Evolutionary conservation across 768 basidiomycete genomes (phyloP), one percentile per base, ranked within the genome.

Genomic region (Neoboletus magnificus): DNA sequence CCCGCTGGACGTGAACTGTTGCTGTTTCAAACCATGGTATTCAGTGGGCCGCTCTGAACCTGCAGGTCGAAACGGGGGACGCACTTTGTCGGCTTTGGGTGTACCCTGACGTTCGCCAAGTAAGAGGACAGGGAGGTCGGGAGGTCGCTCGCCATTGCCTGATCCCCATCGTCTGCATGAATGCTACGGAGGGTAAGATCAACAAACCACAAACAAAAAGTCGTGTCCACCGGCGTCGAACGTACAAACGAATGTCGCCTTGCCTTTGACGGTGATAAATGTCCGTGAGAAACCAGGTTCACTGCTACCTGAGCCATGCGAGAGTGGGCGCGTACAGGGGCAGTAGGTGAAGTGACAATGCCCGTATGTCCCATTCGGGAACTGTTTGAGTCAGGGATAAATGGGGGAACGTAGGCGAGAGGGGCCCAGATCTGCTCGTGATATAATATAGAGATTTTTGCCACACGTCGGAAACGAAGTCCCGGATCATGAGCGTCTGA

Each of bases 151-250:
- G 25, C 4, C 10, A 5, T 42, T 62, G 3, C 68, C 63, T 11
- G 59, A 70, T 2, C 63, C 67, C 1, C 67, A 62, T 41, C 68
- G 55, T 11, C 68, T 68, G 2, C 59, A 62, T 9, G 63, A 59
- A 29, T 37, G 22, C 68, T 69, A 47, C 7, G 10, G 40, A 5
- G 15, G 1, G 30, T 11, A 48, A 20, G 18, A 43, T 62, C 25
- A 57, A 29, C 41, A n/a, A 45, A 2, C 13, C 9, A 32, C 39
- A 20, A n/a, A 15, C 18, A 20, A 18, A 36, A 37, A 6, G 8
- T 33, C n/a, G 12, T 16, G 20, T 16, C 16, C 20, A 30, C 22
- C n/a, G n/a, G 40, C 5, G 23, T 42, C 18, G 4, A 18, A 67
- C 68, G 43, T 54, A 69, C 68, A 33, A 54, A 47, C 10, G 58